Base-by-base conservation (phyloP, 2,329 filamentous ascomycete genomes). In the Periconia digitata region DNA sequence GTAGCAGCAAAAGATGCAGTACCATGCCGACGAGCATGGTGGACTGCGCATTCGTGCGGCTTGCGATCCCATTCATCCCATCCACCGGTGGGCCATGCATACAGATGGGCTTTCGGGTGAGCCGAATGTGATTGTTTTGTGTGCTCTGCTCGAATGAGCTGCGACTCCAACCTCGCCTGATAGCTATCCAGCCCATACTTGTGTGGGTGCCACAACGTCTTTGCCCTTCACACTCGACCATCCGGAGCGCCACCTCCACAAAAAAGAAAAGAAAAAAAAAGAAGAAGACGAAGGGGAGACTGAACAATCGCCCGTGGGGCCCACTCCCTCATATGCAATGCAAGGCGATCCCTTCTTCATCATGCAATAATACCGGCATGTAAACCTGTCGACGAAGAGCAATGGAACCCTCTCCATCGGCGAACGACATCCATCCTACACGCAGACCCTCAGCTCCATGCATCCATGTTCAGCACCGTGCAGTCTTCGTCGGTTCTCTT, bases 401-500 rank as follows among this genome's bases (percentile, higher is more conserved):
- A 32, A 32, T 32, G 27, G n/a, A 32, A 32, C 27, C 10, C 27
- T 32, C 27, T 13, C 12, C 10, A 32, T 32, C 27, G 27, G 27
- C 10, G 8, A 10, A 32, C 5, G 10, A 12, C 12, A 15, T n/a
- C n/a, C n/a, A 32, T 15, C 27, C 27, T 15, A 32, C 10, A 5
- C 27, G 10, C 27, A 6, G 18, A 20, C 43, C 35, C 47, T 67
- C 60, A 72, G 41, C 64, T 62, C 71, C 73, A 74, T n/a, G 63
- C 74, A 56, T 80, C 73, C 65, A 89, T 72, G 46, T 85, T 84
- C 53, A 74, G 77, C 49, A 92, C 71, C 20, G 85, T 73, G 64
- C 87, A 89, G 15, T 40, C 38, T 2, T 80, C 84, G 0, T 55
- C 77, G 5, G 67, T 63, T 59, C 85, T 81, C 54, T 78, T 72